Evolutionary conservation across 2,329 filamentous ascomycete species (phyloP).

Genomic region (Calonectria crousiana): DNA sequence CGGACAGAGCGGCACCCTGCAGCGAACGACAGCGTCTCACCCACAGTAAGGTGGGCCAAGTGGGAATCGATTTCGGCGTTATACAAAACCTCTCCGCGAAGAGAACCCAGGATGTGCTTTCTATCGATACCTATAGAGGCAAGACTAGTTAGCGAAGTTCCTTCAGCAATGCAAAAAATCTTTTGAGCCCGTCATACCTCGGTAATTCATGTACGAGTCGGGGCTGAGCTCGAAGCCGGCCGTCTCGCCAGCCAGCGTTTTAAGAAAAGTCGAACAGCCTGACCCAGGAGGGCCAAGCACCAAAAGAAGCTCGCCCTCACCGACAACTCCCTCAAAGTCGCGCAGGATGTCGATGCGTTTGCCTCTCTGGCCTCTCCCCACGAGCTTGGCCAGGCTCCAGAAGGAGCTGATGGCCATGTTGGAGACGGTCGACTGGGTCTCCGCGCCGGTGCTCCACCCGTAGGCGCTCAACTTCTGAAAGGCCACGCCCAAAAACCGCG

Average conservation of each 20-base stretch:
- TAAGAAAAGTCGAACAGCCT: constrained; percentile 78
- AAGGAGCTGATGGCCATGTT: constrained; percentile 13
- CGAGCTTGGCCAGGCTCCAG: background rate
- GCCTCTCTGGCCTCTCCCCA: background rate
- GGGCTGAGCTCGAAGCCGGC: constrained; percentile 72
- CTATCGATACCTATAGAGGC: background rate
- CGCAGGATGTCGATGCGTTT: constrained; percentile 62
- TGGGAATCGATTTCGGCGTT: constrained; percentile 41
- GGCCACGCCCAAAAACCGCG: constrained; percentile 28
- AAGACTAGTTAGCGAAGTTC: background rate
- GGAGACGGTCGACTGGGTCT: constrained; percentile 27
- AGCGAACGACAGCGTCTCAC: constrained; percentile 73
- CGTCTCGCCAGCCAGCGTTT: constrained; percentile 68
- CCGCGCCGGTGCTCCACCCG: constrained; percentile 28
- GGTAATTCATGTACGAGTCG: constrained; percentile 37
- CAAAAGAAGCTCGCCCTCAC: constrained; percentile 77
- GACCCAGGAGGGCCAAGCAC: constrained; percentile 73
- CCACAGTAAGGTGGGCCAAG: constrained; percentile 70
- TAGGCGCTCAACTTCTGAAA: constrained; percentile 33
- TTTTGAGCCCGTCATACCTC: constrained; percentile 18
- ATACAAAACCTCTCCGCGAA: constrained; percentile 35
- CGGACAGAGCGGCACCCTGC: constrained; percentile 71
- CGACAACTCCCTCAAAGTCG: constrained; percentile 72
- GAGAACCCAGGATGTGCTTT: constrained; percentile 37
- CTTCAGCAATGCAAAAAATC: background rate